Evolutionary conservation across 148 eudicot species (phyloP).

Genomic region (Arctostaphylos glauca): DNA sequence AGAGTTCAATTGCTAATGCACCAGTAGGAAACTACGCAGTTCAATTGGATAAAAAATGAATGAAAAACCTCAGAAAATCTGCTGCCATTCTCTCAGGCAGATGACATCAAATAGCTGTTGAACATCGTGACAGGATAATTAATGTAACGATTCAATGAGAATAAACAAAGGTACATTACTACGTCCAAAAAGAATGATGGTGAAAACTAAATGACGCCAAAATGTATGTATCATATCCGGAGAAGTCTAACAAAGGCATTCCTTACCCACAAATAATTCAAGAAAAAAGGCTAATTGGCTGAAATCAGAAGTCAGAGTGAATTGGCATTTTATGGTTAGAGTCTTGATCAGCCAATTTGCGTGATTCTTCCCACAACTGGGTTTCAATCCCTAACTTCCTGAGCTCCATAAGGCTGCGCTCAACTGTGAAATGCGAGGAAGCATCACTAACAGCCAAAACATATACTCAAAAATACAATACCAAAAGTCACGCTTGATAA

Average conservation of each 20-base stretch:
- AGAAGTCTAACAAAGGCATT: not conserved
- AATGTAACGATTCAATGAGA: not conserved
- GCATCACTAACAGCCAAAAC: not conserved
- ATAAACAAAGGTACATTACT: not conserved
- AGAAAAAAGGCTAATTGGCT: not conserved
- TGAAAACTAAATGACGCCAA: not conserved
- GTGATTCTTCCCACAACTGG: constrained; percentile 74
- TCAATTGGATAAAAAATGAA: not conserved
- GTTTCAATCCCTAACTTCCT: constrained; percentile 71
- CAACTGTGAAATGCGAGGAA: constrained; percentile 46
- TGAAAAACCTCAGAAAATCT: not conserved
- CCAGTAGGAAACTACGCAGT: not conserved
- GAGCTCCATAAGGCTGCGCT: constrained; percentile 78
- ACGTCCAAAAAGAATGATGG: not conserved
- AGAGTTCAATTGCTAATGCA: not conserved
- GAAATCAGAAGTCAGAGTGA: constrained; percentile 30
- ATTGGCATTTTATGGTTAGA: constrained; percentile 33
- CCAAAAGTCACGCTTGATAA: not conserved
- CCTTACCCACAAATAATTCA: not conserved
- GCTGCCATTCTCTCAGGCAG: not conserved
- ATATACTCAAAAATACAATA: not conserved
- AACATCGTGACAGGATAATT: not conserved
- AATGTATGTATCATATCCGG: not conserved
- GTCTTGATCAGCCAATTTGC: constrained; percentile 47
- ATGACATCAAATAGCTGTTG: not conserved